Base-by-base conservation (phyloP, 495 filamentous ascomycete species). In the Hypoxylon rickii region DNA sequence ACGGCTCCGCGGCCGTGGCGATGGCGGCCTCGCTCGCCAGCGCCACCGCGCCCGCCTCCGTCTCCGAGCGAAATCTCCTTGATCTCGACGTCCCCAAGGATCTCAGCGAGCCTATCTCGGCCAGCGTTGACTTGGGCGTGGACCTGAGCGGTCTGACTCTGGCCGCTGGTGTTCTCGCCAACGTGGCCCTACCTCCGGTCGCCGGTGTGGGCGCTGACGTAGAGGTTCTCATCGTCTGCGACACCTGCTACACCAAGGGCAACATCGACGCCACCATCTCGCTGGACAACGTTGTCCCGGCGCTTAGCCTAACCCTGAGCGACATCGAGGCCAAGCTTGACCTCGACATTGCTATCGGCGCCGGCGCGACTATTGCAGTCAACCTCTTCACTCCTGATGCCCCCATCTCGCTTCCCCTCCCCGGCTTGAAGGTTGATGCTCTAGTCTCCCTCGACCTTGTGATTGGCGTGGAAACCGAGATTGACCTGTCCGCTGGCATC, bases 401-500 rank as follows among this genome's bases (percentile, higher is more conserved):
- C 8, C 67, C 67, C 7, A 50, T 69, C 36, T 60, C 59, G 1
- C 56, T 73, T 0, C 67, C 67, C 4, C 61, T 73, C 1, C 63
- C 67, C 2, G 71, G 71, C 21, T 44, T 71, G 18, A 66, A 66
- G 40, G 53, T 76, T 33, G 74, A 73, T 3, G 55, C 73, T 3
- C 46, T 74, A 3, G 62, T 76, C 41, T 64, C 61, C 37, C 55
- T 76, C 13, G 74, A 76, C 43, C 65, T 76, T 12, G 55, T 76
- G 26, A 63, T 76, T 40, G 68, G 71, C 57, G 52, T 74, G 41
- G 58, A 68, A 31, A 69, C 65, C 12, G 65, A 61, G 26, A 64
- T 76, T 42, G 74, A 76, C 59, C 55, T 76, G 21, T 66, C 67
- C 17, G 72, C 68, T 40, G 74, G 74, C 39, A 71, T 76, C 40